These are phyloP conservation scores for Keithomyces neogunnii DNA, from an alignment of 2,329 filamentous ascomycete species.

Conservation along the genomic window DNA sequence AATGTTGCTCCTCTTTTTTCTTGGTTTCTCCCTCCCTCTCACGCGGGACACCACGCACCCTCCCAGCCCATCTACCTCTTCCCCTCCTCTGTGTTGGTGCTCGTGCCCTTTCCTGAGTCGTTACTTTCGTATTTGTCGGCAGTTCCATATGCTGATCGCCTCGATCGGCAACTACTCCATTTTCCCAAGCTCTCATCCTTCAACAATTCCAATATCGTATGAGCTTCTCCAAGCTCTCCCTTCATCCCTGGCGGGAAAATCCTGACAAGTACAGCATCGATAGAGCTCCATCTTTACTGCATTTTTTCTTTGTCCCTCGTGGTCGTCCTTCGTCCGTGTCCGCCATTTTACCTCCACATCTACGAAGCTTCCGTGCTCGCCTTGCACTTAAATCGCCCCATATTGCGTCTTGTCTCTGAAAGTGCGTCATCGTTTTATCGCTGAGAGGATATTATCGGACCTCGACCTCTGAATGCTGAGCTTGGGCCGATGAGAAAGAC, in stretches of 20 bases:
- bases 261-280: background rate
- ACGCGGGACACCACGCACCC: background rate
- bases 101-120: constrained; percentile 5
- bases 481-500: background rate
- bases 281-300: background rate
- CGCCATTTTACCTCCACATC: background rate
- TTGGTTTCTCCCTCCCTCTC: constrained; percentile 1
- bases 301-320: background rate
- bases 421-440: background rate
- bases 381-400: background rate
- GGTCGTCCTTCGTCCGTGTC: background rate
- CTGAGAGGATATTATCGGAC: background rate
- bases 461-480: background rate
- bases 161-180: background rate
- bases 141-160: background rate
- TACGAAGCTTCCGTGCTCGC: background rate
- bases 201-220: background rate
- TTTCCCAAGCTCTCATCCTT: background rate
- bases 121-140: constrained; percentile 4
- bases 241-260: background rate
- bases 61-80: background rate
- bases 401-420: background rate
- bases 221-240: background rate
- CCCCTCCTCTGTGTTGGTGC: background rate
- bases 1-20: background rate